phyloP scores from a whole-genome alignment of 495 filamentous ascomycete genomes.

The Parmelia sp. region DNA sequence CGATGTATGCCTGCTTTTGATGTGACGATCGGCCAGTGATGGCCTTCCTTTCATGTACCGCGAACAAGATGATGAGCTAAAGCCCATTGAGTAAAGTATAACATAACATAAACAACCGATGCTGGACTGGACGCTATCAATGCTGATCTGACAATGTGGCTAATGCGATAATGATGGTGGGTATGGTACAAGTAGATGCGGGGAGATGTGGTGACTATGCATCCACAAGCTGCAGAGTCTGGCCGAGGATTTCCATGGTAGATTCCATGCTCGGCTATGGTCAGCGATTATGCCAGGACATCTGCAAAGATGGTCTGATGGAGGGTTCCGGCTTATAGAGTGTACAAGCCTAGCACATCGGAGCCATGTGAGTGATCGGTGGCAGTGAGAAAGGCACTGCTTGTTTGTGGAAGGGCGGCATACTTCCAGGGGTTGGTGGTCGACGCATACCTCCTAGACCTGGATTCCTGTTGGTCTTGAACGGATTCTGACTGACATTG shows the following conservation, averaged over 20 bases:
- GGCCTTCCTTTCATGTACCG: conserved; percentile 15
- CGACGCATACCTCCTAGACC: conserved; percentile 8
- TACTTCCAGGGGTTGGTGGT: conserved; percentile 21
- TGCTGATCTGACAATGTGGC: conserved; percentile 21
- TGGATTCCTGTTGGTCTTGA: conserved; percentile 16
- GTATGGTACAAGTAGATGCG: conserved; percentile 18
- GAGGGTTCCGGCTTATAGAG: background rate
- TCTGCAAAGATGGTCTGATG: conserved; percentile 3
- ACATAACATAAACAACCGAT: conserved; percentile 15
- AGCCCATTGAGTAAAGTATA: conserved; percentile 9
- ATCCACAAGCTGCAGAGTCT: conserved; percentile 2
- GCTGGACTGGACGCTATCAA: conserved; percentile 27
- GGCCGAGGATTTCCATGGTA: background rate
- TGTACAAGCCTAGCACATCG: conserved; percentile 9
- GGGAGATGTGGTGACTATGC: background rate
- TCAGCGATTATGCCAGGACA: background rate
- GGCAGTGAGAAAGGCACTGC: conserved; percentile 13
- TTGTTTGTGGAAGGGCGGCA: conserved; percentile 16
- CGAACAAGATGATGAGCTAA: conserved; percentile 13
- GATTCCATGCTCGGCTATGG: background rate
- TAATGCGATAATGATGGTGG: conserved; percentile 15
- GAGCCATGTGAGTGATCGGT: conserved; percentile 19
- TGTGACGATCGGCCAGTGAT: conserved; percentile 13
- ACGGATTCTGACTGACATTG: conserved; percentile 25
- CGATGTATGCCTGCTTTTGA: conserved; percentile 10